Base-by-base conservation (phyloP, 2,329 filamentous ascomycete genomes). In the Orbilia quercus region DNA sequence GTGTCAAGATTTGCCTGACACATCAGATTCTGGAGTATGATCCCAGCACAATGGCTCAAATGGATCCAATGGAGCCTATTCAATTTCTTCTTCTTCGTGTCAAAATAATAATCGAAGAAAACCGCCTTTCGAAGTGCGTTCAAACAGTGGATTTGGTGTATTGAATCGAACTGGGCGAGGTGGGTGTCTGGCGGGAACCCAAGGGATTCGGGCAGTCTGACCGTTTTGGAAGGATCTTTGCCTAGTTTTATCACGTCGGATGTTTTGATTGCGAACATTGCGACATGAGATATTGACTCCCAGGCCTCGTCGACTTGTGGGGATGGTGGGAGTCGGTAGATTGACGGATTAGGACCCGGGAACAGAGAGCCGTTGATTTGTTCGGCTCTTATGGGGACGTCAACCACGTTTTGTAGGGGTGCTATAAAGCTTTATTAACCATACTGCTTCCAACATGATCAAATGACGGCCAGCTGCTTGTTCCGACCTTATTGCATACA, bases 1-100 rank as follows among this genome's bases (percentile, higher is more conserved):
- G 80, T 70, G 54, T 80, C 79, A 0, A 78, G 73, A 53, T 78
- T 79, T 1, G 77, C 77, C 20, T 77, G 75, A 63, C 80, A 81
- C 71, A 79, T 79, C 11, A 81, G 59, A 44, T 78, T 78, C 69
- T 81, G 79, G 7, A 81, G 53, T 1, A 81, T 66, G 22, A 81
- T 79, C 25, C 80, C 79, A 23, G 79, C 78, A 58, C 80, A 82
- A 42, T 81, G 80, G 45, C 79, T 78, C 4, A 80, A 72, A 63
- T 82, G 80, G 14, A 73, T 44, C 69, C 69, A 73, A 18, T 66
- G 44, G 3, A 73, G 53, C 25, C 60, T 65, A 28, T 60, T 62
- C 0, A 44, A 20, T 9, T n/a, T n/a, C 40, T 60, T 59, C 28
- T 72, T 40, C n/a, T 40, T 51, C 18, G 31, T 45, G 20, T 53